Conservation (phyloP, 176 grass and related monocot genomes). For the Cymbopogon citratus region DNA sequence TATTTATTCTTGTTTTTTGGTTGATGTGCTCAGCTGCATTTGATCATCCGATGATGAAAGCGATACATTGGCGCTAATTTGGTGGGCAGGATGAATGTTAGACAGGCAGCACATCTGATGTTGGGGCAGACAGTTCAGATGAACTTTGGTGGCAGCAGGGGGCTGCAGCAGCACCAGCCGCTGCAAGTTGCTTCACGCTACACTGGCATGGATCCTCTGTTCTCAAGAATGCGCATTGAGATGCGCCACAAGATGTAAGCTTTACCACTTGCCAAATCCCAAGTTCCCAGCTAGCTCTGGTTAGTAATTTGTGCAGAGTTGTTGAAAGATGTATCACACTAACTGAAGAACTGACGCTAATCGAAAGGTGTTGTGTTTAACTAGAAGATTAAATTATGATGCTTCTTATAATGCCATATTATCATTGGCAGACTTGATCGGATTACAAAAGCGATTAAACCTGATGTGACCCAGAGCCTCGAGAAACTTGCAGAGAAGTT, state of each 20-base stretch:
- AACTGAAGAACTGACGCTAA: constrained; percentile 3
- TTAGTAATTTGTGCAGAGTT: neutral
- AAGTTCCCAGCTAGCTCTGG: neutral
- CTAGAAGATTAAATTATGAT: constrained; percentile 10
- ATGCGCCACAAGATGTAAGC: constrained; percentile 51
- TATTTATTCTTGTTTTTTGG: constrained; percentile 12
- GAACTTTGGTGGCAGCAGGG: neutral
- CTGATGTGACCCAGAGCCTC: neutral
- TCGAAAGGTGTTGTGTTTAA: neutral
- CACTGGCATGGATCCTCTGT: constrained; percentile 21
- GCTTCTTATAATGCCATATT: constrained; percentile 10
- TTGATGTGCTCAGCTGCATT: neutral
- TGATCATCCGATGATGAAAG: neutral
- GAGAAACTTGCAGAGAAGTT: neutral
- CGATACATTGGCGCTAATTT: neutral
- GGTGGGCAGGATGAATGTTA: constrained; percentile 15
- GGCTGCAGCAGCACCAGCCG: neutral
- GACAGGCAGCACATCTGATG: constrained; percentile 25
- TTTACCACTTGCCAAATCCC: neutral
- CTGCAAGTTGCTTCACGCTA: constrained; percentile 28
- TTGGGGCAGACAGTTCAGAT: constrained; percentile 15
- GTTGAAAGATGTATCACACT: neutral
- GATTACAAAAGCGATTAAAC: neutral
- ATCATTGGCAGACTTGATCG: neutral
- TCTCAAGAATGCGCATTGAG: constrained; percentile 9